Conservation (phyloP, 2,329 filamentous ascomycete genomes). For the Coniochaeta pulveracea region DNA sequence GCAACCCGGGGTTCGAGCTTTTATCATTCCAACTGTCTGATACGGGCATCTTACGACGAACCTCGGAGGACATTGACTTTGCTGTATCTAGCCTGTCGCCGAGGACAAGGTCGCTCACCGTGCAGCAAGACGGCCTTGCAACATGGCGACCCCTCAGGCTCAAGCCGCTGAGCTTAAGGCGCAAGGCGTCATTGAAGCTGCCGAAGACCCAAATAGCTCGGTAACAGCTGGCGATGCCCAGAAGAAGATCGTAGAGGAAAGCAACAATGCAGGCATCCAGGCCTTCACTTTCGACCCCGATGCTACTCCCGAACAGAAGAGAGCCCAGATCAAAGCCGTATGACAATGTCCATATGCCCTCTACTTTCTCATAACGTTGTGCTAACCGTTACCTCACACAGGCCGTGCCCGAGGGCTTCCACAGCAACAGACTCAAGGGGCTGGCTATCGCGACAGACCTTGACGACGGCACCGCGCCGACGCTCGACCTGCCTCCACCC, state of each 20-base stretch:
- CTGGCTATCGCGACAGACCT: conserved; percentile 69
- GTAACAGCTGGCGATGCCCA: conserved; percentile 63
- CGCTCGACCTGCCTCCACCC: conserved; percentile 69
- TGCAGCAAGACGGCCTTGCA: conserved; percentile 8
- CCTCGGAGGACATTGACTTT: too few relatives aligned
- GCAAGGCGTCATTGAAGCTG: conserved; percentile 69
- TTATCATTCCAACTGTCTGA: too few relatives aligned
- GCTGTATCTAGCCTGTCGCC: too few relatives aligned
- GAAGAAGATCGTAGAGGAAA: conserved; percentile 63
- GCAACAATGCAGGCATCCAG: conserved; percentile 63
- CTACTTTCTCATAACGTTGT: conserved; percentile 1
- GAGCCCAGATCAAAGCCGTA: conserved; percentile 66
- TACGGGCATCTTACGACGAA: too few relatives aligned
- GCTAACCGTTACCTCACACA: conserved; percentile 21
- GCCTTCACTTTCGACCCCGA: conserved; percentile 84
- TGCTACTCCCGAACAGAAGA: conserved; percentile 75
- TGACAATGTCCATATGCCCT: conserved; percentile 20
- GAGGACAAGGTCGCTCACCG: neutral
- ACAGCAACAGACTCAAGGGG: conserved; percentile 49
- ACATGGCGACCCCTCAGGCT: conserved; percentile 18
- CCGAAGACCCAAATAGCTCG: conserved; percentile 56
- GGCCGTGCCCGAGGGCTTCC: conserved; percentile 54
- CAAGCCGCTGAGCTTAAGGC: conserved; percentile 61
- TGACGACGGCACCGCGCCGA: conserved; percentile 55
- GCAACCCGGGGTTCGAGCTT: too few relatives aligned